Evolutionary conservation across 2,329 filamentous ascomycete species (phyloP).

Genomic region (Xylaria sp.): DNA sequence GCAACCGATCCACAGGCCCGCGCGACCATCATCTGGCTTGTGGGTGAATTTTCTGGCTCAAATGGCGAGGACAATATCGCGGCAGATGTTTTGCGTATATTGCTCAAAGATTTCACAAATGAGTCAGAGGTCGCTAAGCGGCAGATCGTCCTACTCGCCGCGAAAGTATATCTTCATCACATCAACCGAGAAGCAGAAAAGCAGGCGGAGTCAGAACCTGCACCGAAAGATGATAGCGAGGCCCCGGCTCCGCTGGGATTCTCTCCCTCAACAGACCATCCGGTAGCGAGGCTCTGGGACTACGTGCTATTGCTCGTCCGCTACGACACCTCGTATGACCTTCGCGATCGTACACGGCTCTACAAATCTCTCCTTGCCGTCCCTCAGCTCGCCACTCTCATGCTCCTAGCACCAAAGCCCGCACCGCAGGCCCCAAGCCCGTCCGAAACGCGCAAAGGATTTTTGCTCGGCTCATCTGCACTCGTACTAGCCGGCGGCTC

Average conservation of each 20-base stretch:
- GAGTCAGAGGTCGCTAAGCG: slow-evolving; percentile 89
- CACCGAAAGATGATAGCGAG: slow-evolving; percentile 49
- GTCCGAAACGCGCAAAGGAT: slow-evolving; percentile 81
- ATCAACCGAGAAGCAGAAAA: slow-evolving; percentile 71
- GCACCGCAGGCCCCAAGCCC: slow-evolving; percentile 91
- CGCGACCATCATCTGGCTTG: slow-evolving; percentile 96
- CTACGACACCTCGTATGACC: slow-evolving; percentile 94
- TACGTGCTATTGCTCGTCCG: slow-evolving; percentile 86
- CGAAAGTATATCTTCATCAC: slow-evolving; percentile 96
- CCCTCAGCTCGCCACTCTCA: slow-evolving; percentile 87
- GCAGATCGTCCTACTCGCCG: slow-evolving; percentile 90
- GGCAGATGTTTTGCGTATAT: slow-evolving; percentile 87
- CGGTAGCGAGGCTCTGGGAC: slow-evolving; percentile 81
- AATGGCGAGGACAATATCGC: slow-evolving; percentile 89
- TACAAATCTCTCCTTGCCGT: slow-evolving; percentile 86
- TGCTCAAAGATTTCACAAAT: slow-evolving; percentile 83
- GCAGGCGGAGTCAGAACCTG: slow-evolving; percentile 35
- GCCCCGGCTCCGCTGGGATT: slow-evolving; percentile 39
- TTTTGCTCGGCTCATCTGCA: slow-evolving; percentile 84
- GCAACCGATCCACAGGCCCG: slow-evolving; percentile 88
- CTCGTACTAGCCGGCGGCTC: slow-evolving; percentile 83
- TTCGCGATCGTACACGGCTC: slow-evolving; percentile 88
- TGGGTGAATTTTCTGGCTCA: slow-evolving; percentile 88
- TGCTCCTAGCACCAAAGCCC: slow-evolving; percentile 93
- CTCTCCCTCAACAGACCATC: slow-evolving; percentile 65